These are phyloP conservation scores for Sporothrix brasiliensis DNA, from an alignment of 2,329 filamentous ascomycete genomes.

Conservation along the genomic window DNA sequence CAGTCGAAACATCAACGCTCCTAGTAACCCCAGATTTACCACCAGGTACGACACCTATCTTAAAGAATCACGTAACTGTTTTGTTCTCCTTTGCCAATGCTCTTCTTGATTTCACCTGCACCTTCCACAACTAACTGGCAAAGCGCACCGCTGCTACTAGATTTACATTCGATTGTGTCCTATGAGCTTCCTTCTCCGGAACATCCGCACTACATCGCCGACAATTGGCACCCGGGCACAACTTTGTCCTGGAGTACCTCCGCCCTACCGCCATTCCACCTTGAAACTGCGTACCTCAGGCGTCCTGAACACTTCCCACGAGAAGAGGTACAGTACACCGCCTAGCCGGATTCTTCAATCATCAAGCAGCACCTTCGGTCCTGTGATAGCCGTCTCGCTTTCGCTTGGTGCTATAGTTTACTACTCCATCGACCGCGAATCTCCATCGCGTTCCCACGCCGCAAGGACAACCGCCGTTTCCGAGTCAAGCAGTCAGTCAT, in stretches of 20 bases:
- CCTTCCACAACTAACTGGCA: not conserved
- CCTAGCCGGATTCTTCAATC: conserved; percentile 27
- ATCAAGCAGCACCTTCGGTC: conserved; percentile 24
- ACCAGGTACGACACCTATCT: not conserved
- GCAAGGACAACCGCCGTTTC: not conserved
- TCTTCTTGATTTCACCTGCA: not conserved
- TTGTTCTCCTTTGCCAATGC: not conserved
- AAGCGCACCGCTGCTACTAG: not conserved
- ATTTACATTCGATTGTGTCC: not conserved
- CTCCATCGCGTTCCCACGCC: not conserved
- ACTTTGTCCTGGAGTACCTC: not conserved
- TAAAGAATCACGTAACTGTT: not conserved
- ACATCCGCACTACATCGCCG: not conserved
- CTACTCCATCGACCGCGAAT: not conserved
- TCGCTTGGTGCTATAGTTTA: conserved; percentile 9
- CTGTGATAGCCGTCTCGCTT: conserved; percentile 27
- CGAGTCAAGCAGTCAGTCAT: not conserved
- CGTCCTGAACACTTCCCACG: not conserved
- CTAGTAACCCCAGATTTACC: not conserved
- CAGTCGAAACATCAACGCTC: not conserved
- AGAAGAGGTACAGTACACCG: not conserved
- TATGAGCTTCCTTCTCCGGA: conserved; percentile 17
- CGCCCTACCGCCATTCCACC: not conserved
- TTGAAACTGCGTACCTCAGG: not conserved
- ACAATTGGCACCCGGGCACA: not conserved